These are phyloP conservation scores for Gynostemma pentaphyllum DNA, from an alignment of 306 rosid species.

Conservation along the genomic window DNA sequence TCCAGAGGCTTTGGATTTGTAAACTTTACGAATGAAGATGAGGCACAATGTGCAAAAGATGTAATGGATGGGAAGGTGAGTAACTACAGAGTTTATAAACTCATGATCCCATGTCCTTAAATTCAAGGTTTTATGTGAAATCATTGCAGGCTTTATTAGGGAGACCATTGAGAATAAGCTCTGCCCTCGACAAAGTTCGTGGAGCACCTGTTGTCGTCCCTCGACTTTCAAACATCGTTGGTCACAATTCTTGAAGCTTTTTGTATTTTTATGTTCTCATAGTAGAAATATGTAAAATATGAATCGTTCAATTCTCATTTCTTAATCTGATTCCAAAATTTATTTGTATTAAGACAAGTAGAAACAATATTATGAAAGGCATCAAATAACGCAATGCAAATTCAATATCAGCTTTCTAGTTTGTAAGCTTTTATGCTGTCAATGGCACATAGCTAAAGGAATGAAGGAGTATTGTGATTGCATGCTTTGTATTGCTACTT, in stretches of 20 bases:
- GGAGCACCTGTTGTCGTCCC: conserved; percentile 75
- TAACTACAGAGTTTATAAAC: neutral
- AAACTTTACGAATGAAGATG: conserved; percentile 45
- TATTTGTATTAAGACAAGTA: neutral
- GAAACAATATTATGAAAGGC: neutral
- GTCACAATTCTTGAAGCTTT: conserved; percentile 10
- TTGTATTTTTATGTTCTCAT: neutral
- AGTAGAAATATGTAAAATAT: neutral
- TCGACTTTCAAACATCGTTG: conserved; percentile 36
- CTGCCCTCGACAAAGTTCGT: conserved; percentile 63
- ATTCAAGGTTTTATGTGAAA: neutral
- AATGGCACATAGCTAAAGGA: neutral
- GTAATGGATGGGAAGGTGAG: conserved; percentile 92
- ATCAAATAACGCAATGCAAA: neutral
- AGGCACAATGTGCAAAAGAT: conserved; percentile 64
- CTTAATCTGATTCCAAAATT: neutral
- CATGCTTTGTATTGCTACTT: neutral
- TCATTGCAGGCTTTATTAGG: conserved; percentile 65
- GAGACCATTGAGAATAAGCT: conserved; percentile 65
- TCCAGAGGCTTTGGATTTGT: conserved; percentile 92
- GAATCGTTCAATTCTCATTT: neutral
- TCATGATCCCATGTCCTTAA: neutral
- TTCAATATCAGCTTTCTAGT: neutral
- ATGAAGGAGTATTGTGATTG: neutral
- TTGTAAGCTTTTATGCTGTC: neutral